Percentiles rank a stretch among this genome's conserved stretches.
Conservation (phyloP, 108 stramenopile species). For the Skeletonema tropicum region DNA sequence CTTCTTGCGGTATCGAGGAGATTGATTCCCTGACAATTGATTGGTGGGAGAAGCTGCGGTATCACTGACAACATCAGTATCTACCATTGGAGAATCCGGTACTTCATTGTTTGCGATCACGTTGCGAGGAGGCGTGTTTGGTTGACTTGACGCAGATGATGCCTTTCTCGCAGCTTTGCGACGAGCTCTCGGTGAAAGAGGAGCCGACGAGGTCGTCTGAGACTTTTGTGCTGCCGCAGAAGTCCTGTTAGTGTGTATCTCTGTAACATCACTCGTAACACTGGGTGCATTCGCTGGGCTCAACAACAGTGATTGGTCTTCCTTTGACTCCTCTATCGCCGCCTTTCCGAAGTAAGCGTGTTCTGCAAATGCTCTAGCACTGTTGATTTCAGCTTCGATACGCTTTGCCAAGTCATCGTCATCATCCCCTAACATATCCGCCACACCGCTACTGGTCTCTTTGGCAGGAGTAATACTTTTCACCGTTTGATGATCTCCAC, state of each 20-base stretch:
- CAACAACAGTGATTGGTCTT: not conserved
- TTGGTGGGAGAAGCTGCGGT: not conserved
- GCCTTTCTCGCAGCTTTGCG: not conserved
- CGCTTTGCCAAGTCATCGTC: slow-evolving; percentile 31
- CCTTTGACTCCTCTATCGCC: not conserved
- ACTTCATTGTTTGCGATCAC: not conserved
- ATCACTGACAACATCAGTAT: not conserved
- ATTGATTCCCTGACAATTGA: not conserved
- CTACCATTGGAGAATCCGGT: not conserved
- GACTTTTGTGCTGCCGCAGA: not conserved
- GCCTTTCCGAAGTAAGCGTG: slow-evolving; percentile 16
- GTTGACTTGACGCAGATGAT: not conserved
- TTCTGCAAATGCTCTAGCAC: slow-evolving; percentile 40
- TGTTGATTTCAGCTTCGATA: slow-evolving; percentile 44
- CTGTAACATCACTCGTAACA: not conserved
- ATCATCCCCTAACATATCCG: not conserved
- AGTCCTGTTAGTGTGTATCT: not conserved
- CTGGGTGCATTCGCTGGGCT: not conserved
- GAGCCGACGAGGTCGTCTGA: too few relatives aligned
- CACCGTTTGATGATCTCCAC: not conserved
- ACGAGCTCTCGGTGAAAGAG: not conserved
- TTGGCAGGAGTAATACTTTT: not conserved
- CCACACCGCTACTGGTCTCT: not conserved
- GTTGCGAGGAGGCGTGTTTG: not conserved
- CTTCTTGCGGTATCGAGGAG: not conserved